Base-by-base conservation (phyloP, 306 rosid species). In the Argentina anserina region DNA sequence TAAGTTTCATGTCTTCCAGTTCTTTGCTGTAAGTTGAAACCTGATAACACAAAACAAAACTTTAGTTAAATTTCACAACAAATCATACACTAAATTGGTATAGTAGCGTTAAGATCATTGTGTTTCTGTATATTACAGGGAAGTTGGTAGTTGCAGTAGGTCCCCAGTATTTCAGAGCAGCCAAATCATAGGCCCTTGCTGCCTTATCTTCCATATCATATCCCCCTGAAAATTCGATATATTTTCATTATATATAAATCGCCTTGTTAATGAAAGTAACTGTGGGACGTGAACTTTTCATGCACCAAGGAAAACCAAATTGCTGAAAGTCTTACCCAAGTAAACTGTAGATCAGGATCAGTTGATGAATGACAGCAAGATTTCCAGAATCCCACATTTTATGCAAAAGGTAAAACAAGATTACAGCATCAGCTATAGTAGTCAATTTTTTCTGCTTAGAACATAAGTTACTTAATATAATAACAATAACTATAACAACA, bases 171-270 rank as follows among this genome's bases (percentile, higher is more conserved):
- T 95, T 95, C 15, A 95, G 83, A 76, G 99, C 99, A 28, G 99
- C 99, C 86, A 95, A 86, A 84, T 95, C 99, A 81, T 95, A 95
- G 70, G 99, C 85, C 81, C 97, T 87, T n/a, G 99, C 97, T 1
- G 99, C 99, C 82, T 92, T 95, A 10, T 95, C 99, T 82, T 95
- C 99, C 79, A 91, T 91, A 84, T 95, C 99, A 86, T 95, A 95
- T 59, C 97, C 99, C 83, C 99, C 99, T 95, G 84, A 79, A 53
- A 23, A 18, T 63, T 68, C 6, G 13, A 58, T 6, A 12, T n/a
- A 3, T 9, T 21, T 29, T 25, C 11, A 20, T 9, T 26, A 40
- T 39, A 7, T 14, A 17, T 20, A 2, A 10, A 43, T 53, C 29
- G n/a, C n/a, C n/a, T n/a, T 5, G 12, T 45, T 34, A 9, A 33